Evolutionary conservation across 1,284 basidiomycete genomes (phyloP).

Genomic region (Apiotrichum brassicae): DNA sequence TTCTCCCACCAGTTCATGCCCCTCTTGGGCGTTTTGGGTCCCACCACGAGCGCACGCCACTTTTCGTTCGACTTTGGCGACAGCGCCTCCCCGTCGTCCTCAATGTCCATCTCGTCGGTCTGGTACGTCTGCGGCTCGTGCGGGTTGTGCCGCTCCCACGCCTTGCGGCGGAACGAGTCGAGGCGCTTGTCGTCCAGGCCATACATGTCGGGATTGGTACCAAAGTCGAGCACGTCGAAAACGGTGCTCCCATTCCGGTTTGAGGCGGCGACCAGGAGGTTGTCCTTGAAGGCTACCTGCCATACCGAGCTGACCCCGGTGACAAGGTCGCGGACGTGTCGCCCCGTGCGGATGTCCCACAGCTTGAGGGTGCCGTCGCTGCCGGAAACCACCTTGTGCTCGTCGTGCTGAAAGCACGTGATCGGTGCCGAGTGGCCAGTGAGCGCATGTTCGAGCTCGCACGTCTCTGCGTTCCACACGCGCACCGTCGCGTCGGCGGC

Average conservation of each 20-base stretch:
- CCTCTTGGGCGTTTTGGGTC: too few relatives aligned
- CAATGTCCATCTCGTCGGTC: constrained; percentile 15
- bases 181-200: constrained; percentile 38
- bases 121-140: constrained; percentile 32
- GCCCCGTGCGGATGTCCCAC: constrained; percentile 85
- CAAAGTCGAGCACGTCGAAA: constrained; percentile 46
- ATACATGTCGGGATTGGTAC: constrained; percentile 15
- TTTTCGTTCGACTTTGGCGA: constrained; percentile 1
- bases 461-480: constrained; percentile 81
- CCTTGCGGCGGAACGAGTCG: constrained; percentile 28
- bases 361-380: constrained; percentile 94
- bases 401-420: constrained; percentile 95
- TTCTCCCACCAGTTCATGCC: too few relatives aligned
- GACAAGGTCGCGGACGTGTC: constrained; percentile 73
- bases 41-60: too few relatives aligned
- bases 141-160: constrained; percentile 36
- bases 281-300: constrained; percentile 89
- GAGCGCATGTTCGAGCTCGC: constrained; percentile 69
- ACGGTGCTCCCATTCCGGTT: constrained; percentile 67
- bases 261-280: constrained; percentile 87
- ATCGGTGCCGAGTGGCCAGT: constrained; percentile 88
- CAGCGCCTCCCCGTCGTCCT: background rate
- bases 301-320: constrained; percentile 85
- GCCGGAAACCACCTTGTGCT: constrained; percentile 88
- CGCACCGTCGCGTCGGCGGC: constrained; percentile 88